Evolutionary conservation across 164 flowering plant species (phyloP), one percentile per base, ranked within the genome.

Genomic region (Santalum album): DNA sequence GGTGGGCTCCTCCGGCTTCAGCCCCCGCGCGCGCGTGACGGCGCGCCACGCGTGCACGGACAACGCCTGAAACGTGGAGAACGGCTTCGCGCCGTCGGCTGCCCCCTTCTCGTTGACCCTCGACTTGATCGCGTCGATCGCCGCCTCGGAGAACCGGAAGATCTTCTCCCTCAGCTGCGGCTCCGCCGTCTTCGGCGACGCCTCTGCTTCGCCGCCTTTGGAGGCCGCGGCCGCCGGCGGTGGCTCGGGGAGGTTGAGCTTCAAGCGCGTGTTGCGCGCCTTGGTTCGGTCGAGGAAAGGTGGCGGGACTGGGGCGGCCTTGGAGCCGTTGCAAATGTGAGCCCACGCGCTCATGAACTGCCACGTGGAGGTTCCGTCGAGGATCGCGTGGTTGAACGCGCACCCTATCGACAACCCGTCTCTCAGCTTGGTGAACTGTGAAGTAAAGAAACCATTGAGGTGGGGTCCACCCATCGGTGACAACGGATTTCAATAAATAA

Each of bases 261-360:
- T 84, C 58, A 92, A 81, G 34, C 87, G 75, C 12, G 91, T 83
- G 81, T 75, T 67, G 6, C 98, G 80, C 1, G 81, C 80, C 53
- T 84, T 75, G 72, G 84, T 71, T 10, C 96, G 86, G 44, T 92
- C 90, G 25, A 75, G 82, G 74, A 84, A 83, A 0, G 98, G 96
- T 21, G 49, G 77, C 0, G 98, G 77, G 77, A 67, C 73, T 6
- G 95, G 74, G 44, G 76, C 55, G 22, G 76, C 50, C 12, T 61
- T 40, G 51, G 80, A 26, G 22, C 94, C 96, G 18, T 63, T 60
- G 62, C 86, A 79, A 55, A 76, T 59, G 65, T 83, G 77, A 38
- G 95, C 96, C 98, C 96, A 92, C 0, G 98, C 77, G 66, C 76
- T 78, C 95, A 92, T 84, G 83, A 92, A 92, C 69, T 92, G 96